These are phyloP conservation scores for Maudiozyma turicensis DNA, from an alignment of 805 yeast species.

Conservation along the genomic window DNA sequence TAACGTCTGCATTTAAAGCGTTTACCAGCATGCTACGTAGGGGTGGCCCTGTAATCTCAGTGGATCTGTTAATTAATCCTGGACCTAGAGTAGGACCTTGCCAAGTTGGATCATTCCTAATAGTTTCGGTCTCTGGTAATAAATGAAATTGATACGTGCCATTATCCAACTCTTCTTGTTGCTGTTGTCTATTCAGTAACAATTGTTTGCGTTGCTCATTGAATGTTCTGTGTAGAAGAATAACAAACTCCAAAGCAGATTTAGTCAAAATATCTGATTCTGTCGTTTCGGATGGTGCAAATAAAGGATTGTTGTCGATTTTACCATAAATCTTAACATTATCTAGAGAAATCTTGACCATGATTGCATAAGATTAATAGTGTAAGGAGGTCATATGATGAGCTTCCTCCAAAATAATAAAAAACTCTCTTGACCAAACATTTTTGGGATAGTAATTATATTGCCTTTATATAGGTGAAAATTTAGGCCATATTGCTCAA, in stretches of 20 bases:
- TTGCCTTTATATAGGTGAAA: too few species aligned
- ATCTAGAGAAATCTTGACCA: slow-evolving; percentile 16
- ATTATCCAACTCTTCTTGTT: slow-evolving; percentile 49
- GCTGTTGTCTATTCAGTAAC: slow-evolving; percentile 50
- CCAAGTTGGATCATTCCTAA: slow-evolving; percentile 69
- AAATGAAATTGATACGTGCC: slow-evolving; percentile 52
- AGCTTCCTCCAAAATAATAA: too few species aligned
- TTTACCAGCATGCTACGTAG: slow-evolving; percentile 76
- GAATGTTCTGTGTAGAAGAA: slow-evolving; percentile 64
- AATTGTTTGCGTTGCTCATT: slow-evolving; percentile 49
- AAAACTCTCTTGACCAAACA: too few species aligned
- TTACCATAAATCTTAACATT: slow-evolving; percentile 31
- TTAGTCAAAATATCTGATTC: slow-evolving; percentile 32
- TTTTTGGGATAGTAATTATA: too few species aligned
- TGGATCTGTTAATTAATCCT: slow-evolving; percentile 64
- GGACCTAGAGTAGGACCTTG: slow-evolving; percentile 64
- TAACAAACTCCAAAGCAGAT: slow-evolving; percentile 54
- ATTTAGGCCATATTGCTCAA: too few species aligned
- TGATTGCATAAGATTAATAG: background rate
- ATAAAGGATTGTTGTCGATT: slow-evolving; percentile 22
- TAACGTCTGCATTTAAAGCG: slow-evolving; percentile 68
- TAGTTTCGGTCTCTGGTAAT: slow-evolving; percentile 53
- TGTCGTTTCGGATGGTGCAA: slow-evolving; percentile 31
- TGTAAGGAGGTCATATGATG: too few species aligned
- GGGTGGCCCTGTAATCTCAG: slow-evolving; percentile 80